Evolutionary conservation across 805 yeast species (phyloP).

Genomic region (Yarrowia sp.): DNA sequence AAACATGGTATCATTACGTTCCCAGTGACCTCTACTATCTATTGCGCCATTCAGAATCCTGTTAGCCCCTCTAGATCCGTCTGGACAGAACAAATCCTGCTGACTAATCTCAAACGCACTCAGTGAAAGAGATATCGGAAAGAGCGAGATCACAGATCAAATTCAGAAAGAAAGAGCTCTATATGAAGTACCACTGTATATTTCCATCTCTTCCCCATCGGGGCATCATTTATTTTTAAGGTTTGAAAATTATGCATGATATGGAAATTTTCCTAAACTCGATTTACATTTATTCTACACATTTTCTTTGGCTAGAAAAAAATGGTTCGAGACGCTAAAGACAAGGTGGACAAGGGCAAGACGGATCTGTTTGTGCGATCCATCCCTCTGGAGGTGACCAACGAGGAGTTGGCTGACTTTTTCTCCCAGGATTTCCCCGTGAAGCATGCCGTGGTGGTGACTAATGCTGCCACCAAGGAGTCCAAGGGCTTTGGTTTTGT

Average conservation of each 20-base stretch:
- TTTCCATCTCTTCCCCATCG: too few species aligned
- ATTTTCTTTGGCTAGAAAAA: neutral
- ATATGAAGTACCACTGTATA: too few species aligned
- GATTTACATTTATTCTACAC: neutral
- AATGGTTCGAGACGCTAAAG: neutral
- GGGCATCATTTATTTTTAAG: neutral
- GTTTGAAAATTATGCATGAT: slow-evolving; percentile 18
- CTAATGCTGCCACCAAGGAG: slow-evolving; percentile 60
- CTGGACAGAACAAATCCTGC: too few species aligned
- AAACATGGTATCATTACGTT: too few species aligned
- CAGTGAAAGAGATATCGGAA: too few species aligned
- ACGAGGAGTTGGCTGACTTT: slow-evolving; percentile 75
- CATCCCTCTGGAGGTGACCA: slow-evolving; percentile 74
- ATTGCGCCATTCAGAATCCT: too few species aligned
- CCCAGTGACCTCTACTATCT: too few species aligned
- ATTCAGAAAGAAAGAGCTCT: too few species aligned
- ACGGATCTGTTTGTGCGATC: slow-evolving; percentile 71
- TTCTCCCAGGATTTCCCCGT: slow-evolving; percentile 94
- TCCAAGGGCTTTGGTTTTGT: slow-evolving; percentile 97
- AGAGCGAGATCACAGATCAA: too few species aligned
- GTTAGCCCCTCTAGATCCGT: too few species aligned
- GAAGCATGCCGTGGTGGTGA: slow-evolving; percentile 89
- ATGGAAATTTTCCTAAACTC: slow-evolving; percentile 6
- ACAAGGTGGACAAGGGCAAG: slow-evolving; percentile 14
- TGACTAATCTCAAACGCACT: too few species aligned